Conservation (phyloP, 2,329 filamentous ascomycete species). For the Aspergillus ochraceoroseus region DNA sequence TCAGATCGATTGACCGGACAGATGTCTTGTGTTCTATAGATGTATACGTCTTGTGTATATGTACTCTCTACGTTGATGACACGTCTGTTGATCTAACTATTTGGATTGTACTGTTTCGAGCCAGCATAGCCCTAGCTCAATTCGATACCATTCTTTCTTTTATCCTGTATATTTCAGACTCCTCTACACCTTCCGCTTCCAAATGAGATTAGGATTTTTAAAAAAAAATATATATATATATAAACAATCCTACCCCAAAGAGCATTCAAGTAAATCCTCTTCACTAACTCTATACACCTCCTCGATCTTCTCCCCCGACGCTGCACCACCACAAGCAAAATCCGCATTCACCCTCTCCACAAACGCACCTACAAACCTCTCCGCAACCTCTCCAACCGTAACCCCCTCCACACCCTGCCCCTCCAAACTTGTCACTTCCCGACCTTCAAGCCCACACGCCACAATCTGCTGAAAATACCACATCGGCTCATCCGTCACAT, state of each 20-base stretch:
- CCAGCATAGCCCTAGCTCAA: no score
- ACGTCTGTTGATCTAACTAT: background rate
- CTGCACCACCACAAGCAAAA: constrained; percentile 30
- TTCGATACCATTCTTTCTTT: background rate
- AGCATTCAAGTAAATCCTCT: constrained; percentile 25
- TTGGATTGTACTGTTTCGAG: background rate
- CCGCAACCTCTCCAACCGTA: constrained; percentile 38
- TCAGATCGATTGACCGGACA: no score
- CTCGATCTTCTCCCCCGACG: constrained; percentile 36
- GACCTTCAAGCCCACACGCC: constrained; percentile 81
- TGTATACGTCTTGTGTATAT: background rate
- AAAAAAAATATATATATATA: background rate
- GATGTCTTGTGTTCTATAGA: no score
- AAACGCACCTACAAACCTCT: constrained; percentile 37
- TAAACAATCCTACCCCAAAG: background rate
- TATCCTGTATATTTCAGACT: background rate
- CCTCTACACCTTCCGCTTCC: no score
- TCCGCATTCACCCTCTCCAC: constrained; percentile 37
- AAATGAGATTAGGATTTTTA: no score
- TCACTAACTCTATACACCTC: constrained; percentile 38
- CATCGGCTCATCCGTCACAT: constrained; percentile 52
- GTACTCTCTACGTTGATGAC: background rate
- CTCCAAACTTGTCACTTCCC: constrained; percentile 69
- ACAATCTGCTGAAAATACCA: constrained; percentile 70
- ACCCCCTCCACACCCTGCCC: constrained; percentile 44